phyloP scores from a whole-genome alignment of 1,139 yeast genomes.

The Saccharomyces uvarum region DNA sequence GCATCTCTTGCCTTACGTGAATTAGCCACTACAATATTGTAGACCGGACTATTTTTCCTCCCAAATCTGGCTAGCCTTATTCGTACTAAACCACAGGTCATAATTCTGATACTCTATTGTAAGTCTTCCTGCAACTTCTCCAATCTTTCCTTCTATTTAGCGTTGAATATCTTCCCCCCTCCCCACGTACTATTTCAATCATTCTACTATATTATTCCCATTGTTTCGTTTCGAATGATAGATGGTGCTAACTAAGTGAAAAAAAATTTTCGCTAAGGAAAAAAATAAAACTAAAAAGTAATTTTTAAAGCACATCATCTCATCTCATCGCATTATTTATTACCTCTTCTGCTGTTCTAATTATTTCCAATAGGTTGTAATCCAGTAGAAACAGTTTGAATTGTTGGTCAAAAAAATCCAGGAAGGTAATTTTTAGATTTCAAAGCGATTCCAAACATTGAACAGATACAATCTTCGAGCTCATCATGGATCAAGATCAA shows the following conservation, averaged over 20 bases:
- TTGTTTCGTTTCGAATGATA: background rate
- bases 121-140: background rate
- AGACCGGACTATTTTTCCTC: slow-evolving; percentile 75
- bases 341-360: background rate
- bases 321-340: background rate
- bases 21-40: slow-evolving; percentile 85
- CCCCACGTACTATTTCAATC: background rate
- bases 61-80: slow-evolving; percentile 92
- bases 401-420: background rate
- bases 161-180: background rate
- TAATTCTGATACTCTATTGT: slow-evolving; percentile 9
- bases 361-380: background rate
- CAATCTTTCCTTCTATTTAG: background rate
- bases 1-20: slow-evolving; percentile 64
- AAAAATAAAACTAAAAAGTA: background rate
- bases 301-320: background rate
- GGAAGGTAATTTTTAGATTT: background rate
- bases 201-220: background rate
- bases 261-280: background rate
- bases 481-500: slow-evolving; percentile 34
- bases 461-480: background rate
- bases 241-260: background rate
- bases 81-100: slow-evolving; percentile 45
- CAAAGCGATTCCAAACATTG: background rate
- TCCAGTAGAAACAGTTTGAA: background rate